Conservation (phyloP, 371 early-diverging fungal species). For the Syncephalastrum contaminatum region DNA sequence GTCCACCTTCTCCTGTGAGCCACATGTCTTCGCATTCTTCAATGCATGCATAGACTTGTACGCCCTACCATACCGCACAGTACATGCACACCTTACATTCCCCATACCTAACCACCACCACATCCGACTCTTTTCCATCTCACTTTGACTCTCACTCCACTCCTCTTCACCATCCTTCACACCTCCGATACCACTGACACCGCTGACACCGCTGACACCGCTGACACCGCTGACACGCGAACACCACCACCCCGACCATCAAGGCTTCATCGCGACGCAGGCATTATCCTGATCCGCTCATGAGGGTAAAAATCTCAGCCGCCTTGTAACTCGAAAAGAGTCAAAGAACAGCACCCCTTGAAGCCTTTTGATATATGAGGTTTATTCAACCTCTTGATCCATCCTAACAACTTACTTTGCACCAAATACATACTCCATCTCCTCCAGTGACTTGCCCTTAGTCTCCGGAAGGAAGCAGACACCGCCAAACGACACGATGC, state of each 20-base stretch:
- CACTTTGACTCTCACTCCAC: too few relatives aligned
- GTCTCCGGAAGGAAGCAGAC: constrained; percentile 55
- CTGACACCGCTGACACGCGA: too few relatives aligned
- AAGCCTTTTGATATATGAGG: constrained; percentile 7
- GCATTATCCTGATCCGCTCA: constrained; percentile 47
- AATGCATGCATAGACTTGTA: too few relatives aligned
- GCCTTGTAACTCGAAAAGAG: constrained; percentile 10
- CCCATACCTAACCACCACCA: constrained; percentile 3
- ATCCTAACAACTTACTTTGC: constrained; percentile 11
- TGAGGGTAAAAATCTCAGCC: constrained; percentile 48
- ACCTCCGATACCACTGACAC: too few relatives aligned
- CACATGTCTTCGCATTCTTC: too few relatives aligned
- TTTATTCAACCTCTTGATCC: neutral
- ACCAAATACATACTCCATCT: constrained; percentile 58
- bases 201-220: too few relatives aligned
- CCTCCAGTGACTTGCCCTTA: constrained; percentile 55
- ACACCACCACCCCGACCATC: constrained; percentile 6
- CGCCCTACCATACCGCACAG: too few relatives aligned
- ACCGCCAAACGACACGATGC: constrained; percentile 33
- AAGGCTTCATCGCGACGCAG: constrained; percentile 40
- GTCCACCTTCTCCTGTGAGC: too few relatives aligned
- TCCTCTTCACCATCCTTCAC: too few relatives aligned
- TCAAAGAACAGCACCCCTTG: constrained; percentile 19
- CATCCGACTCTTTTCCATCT: constrained; percentile 6
- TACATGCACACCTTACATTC: too few relatives aligned